These are phyloP conservation scores for Cryptosporidium sp. DNA, from an alignment of 169 alveolate genomes.

Conservation along the genomic window DNA sequence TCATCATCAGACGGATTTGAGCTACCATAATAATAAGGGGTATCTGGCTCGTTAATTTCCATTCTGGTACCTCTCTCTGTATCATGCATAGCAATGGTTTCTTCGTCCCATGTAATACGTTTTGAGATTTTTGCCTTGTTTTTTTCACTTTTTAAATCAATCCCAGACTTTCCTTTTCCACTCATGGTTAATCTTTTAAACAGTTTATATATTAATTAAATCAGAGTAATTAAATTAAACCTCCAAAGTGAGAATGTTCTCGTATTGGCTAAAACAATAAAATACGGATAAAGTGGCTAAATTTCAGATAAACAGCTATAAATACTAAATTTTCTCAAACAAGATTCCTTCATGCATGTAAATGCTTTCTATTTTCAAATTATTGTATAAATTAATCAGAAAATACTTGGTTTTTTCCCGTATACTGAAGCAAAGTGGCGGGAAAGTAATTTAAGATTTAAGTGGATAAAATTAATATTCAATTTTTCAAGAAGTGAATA, in stretches of 20 bases:
- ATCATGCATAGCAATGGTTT: slow-evolving; percentile 54
- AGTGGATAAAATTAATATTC: not conserved
- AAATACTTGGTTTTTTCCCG: not conserved
- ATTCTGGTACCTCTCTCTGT: slow-evolving; percentile 71
- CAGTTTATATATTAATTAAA: not conserved
- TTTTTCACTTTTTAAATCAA: not conserved
- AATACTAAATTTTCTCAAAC: not conserved
- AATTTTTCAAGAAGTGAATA: not conserved
- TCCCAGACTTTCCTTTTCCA: not conserved
- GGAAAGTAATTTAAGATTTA: not conserved
- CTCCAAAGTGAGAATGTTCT: not conserved
- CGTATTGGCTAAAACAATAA: no score
- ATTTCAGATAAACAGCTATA: not conserved
- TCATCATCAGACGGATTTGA: slow-evolving; percentile 45
- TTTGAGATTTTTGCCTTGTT: not conserved
- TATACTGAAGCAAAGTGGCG: not conserved
- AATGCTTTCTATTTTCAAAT: not conserved
- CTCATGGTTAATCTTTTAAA: not conserved
- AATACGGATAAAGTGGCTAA: not conserved
- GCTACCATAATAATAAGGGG: slow-evolving; percentile 58
- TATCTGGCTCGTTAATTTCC: slow-evolving; percentile 58
- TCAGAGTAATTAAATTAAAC: not conserved
- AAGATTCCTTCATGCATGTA: not conserved
- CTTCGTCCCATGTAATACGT: slow-evolving; percentile 63
- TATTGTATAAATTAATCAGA: not conserved